Base-by-base conservation (phyloP, 1,284 basidiomycete species). In the Erythrobasidium hasegawianum region DNA sequence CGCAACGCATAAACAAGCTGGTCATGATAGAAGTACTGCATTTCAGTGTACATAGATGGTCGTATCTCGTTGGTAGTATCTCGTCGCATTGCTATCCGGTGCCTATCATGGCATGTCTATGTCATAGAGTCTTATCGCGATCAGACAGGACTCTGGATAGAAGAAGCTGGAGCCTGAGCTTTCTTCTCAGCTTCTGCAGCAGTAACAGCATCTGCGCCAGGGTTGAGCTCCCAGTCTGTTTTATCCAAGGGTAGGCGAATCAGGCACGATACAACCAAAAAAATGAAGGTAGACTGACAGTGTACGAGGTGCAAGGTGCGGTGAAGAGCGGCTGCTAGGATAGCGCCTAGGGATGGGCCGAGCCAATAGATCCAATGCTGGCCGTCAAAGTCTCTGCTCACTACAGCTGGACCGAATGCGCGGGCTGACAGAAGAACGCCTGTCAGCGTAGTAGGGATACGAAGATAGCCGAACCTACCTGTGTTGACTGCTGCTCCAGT, bases 291-390 rank as follows among this genome's bases (percentile, higher is more conserved):
- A 33, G 33, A 33, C 33, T 33, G 33, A 33, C 33, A 65, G 20
- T 65, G 55, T 13, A 65, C 43, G 20, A 80, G 80, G 73, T 86
- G 86, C 53, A 87, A 78, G 20, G 81, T 68, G 24, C 78, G 73
- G 73, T 86, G 87, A 70, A 87, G 81, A 2, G 69, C 79, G 13
- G 81, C 78, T 20, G 82, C 85, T 29, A 87, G 78, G 22, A 86
- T 71, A 1, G 84, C 81, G 24, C 86, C 86, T 20, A 86, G 76
- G 60, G 81, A 81, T 0, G 85, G 85, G 43, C 85, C 85, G 16
- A 85, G 75, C 85, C 85, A 86, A 71, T 79, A 78, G 53, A 79
- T 81, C 85, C 85, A 88, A 64, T 87, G 87, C n/a, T 79, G 73
- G 41, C 76, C 71, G 47, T 77, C 73, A 73, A 87, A 88, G 8